Evolutionary conservation across 108 stramenopile genomes (phyloP).

Genomic region (Cyclostephanos invisitatus): DNA sequence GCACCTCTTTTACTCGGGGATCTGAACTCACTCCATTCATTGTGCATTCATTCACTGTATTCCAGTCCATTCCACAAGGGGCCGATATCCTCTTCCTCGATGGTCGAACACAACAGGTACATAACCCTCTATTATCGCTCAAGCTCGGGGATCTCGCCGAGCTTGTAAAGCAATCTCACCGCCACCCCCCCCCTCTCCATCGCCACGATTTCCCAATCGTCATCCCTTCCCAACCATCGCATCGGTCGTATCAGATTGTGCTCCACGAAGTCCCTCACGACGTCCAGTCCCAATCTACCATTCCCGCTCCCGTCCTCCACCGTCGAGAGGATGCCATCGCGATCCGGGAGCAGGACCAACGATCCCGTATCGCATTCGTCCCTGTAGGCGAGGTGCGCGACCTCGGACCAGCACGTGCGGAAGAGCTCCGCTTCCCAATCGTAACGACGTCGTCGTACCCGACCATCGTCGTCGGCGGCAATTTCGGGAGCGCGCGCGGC

Average conservation of each 20-base stretch:
- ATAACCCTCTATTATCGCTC: too few relatives aligned
- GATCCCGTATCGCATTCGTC: slow-evolving; percentile 60
- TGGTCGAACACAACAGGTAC: too few relatives aligned
- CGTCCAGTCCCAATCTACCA: slow-evolving; percentile 2
- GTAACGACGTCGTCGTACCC: neutral
- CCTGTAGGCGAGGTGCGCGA: slow-evolving; percentile 40
- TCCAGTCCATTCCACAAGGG: too few relatives aligned
- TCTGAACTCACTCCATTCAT: neutral
- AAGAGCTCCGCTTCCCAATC: slow-evolving; percentile 58
- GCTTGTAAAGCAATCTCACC: slow-evolving; percentile 67
- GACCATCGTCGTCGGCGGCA: neutral
- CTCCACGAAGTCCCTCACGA: slow-evolving; percentile 51
- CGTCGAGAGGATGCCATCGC: slow-evolving; percentile 7
- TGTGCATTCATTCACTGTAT: too few relatives aligned
- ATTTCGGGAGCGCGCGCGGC: neutral
- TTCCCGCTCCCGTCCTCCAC: neutral
- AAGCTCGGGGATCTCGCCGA: slow-evolving; percentile 63
- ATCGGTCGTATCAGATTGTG: slow-evolving; percentile 66
- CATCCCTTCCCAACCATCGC: slow-evolving; percentile 61
- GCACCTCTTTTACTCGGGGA: too few relatives aligned
- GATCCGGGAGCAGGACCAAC: slow-evolving; percentile 61
- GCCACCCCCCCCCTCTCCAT: slow-evolving; percentile 56
- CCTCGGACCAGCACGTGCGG: slow-evolving; percentile 70
- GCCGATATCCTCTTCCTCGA: too few relatives aligned
- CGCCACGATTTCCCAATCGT: slow-evolving; percentile 67